phyloP scores from a whole-genome alignment of 192 early-diverging fungal species.

The Lobulomyces angularis region DNA sequence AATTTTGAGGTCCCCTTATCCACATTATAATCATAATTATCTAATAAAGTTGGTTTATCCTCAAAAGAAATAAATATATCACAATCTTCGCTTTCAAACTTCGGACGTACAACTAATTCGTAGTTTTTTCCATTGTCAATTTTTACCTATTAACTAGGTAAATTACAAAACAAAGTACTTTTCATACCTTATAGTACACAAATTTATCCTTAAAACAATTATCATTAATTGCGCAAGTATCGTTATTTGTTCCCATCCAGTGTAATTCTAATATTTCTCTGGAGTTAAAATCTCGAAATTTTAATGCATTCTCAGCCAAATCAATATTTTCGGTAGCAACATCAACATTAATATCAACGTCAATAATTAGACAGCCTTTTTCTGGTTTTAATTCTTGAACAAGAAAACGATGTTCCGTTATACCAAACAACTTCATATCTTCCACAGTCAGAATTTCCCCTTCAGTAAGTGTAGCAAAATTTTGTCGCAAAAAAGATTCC shows the following conservation, averaged over 20 bases:
- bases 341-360: constrained; percentile 74
- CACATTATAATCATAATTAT: constrained; percentile 19
- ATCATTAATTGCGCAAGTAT: too few species aligned
- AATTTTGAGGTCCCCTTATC: constrained; percentile 5
- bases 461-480: constrained; percentile 54
- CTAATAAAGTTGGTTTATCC: constrained; percentile 16
- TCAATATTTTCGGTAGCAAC: constrained; percentile 34
- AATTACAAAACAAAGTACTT: too few species aligned
- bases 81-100: constrained; percentile 7
- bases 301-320: constrained; percentile 11
- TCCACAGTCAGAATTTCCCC: constrained; percentile 50
- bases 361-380: constrained; percentile 52
- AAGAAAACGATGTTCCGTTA: constrained; percentile 32
- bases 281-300: too few species aligned
- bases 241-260: too few species aligned
- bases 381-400: constrained; percentile 58
- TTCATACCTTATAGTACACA: too few species aligned
- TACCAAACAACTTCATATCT: constrained; percentile 18
- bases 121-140: too few species aligned
- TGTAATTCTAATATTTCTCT: too few species aligned
- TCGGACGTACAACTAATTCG: too few species aligned
- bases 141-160: too few species aligned
- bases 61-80: constrained; percentile 21
- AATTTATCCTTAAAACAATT: too few species aligned
- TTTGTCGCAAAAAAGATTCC: constrained; percentile 50